Percentiles rank a stretch among this genome's conserved stretches.
Evolutionary conservation across 192 early-diverging fungal genomes (phyloP).

Genomic region (Mortierella claussenii): DNA sequence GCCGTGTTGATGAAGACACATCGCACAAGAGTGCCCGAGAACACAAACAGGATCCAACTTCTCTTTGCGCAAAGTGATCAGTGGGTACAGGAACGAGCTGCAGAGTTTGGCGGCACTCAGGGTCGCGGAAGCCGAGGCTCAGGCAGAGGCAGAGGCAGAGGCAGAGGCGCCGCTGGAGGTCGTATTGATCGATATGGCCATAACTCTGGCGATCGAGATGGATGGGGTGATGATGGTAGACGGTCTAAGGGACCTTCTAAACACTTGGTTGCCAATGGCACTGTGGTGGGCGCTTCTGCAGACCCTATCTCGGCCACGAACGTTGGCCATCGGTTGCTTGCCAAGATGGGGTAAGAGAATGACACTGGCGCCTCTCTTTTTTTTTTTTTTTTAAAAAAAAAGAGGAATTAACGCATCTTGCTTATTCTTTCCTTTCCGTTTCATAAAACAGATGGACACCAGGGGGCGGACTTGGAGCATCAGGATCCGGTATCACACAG

Average conservation of each 20-base stretch:
- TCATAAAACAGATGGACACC: conserved; percentile 52
- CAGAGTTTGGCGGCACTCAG: neutral
- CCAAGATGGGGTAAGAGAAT: conserved; percentile 67
- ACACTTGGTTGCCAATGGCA: conserved; percentile 36
- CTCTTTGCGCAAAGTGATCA: conserved; percentile 1
- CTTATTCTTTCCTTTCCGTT: neutral
- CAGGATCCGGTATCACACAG: conserved; percentile 50
- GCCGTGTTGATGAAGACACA: conserved; percentile 47
- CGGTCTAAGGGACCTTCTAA: neutral
- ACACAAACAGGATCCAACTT: neutral
- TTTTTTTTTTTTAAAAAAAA: neutral
- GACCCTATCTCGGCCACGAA: conserved; percentile 65
- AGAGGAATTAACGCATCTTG: neutral
- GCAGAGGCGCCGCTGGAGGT: neutral
- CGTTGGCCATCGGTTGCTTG: conserved; percentile 74
- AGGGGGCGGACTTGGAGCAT: conserved; percentile 55
- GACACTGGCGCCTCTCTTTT: neutral
- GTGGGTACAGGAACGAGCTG: neutral
- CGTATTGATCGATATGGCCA: neutral
- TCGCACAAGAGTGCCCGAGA: conserved; percentile 43
- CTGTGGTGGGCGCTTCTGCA: conserved; percentile 65
- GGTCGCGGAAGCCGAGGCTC: neutral
- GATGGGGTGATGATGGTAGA: neutral
- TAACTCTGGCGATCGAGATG: no score
- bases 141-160: neutral